Evolutionary conservation across 2,329 filamentous ascomycete species (phyloP), one percentile per base, ranked within the genome.

Genomic region (Botrytis byssoidea): DNA sequence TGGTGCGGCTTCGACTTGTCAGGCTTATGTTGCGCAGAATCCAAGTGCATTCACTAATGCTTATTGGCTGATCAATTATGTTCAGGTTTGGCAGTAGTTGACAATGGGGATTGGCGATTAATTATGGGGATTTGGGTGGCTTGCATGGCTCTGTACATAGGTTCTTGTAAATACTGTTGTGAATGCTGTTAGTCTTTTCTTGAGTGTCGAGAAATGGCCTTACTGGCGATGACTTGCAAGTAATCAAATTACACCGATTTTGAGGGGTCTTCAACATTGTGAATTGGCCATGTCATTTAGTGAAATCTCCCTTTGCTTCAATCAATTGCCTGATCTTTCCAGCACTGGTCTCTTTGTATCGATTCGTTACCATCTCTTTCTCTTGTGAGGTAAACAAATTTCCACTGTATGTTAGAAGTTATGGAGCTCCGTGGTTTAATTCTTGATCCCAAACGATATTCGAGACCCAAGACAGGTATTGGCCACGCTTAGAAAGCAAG

Each of bases 21-120:
- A 90, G 42, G 88, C 89, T 37, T 97, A 89, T 81, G 94, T 97
- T 35, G 85, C 86, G 72, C 84, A 87, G 77, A 92, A 95, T 82
- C 92, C 94, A 0, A 79, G 82, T 20, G 78, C 74, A 16, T 97
- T 96, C 81, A 80, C 83, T 32, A 87, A 95, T 37, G 88, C 92
- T 1, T 97, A 91, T 84, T 97, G 93, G 92, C 83, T 88, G 74
- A 87, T 97, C 83, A 92, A 92, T 51, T 79, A 44, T 44, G 57
- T 71, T 63, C 57, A 71, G 40, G 69, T 71, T 25, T 71, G 57
- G 57, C 57, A 71, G 14, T 71, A 63, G 32, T 22, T 9, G 16
- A 40, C 7, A 4, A 12, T 2, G 35, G 37, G 9, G 22, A 9
- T n/a, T 20, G 46, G 32, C 10, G 20, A 8, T 51, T 32, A 16